These are phyloP conservation scores for Claviceps sp. DNA, from an alignment of 2,329 filamentous ascomycete species.

Conservation along the genomic window DNA sequence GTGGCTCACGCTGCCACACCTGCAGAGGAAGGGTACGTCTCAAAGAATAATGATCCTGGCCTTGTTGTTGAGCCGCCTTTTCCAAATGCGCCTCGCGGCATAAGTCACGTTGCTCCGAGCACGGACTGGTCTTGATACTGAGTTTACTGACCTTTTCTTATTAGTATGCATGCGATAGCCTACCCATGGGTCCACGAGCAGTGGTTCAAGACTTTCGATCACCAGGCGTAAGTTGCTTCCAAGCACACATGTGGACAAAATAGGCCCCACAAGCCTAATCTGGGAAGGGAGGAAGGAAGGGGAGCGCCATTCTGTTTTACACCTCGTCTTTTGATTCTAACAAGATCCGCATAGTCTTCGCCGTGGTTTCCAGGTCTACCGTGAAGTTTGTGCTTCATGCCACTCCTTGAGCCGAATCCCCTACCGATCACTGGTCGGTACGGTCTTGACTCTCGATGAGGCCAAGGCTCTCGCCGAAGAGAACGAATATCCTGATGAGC, in stretches of 20 bases:
- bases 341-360: conserved; percentile 54
- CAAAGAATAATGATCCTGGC: background rate
- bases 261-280: no score
- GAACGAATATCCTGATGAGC: conserved; percentile 96
- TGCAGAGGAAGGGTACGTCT: conserved; percentile 91
- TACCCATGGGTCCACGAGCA: conserved; percentile 95
- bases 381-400: conserved; percentile 94
- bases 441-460: conserved; percentile 90
- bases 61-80: no score
- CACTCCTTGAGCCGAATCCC: conserved; percentile 92
- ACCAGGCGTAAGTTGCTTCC: conserved; percentile 62
- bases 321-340: background rate
- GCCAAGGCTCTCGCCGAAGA: conserved; percentile 95
- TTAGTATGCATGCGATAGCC: conserved; percentile 75
- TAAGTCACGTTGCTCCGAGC: conserved; percentile 15
- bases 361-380: conserved; percentile 98
- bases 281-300: background rate
- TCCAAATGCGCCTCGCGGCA: conserved; percentile 14
- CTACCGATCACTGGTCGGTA: conserved; percentile 83
- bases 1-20: conserved; percentile 81
- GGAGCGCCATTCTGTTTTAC: background rate
- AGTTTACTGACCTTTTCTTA: conserved; percentile 16
- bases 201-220: conserved; percentile 92
- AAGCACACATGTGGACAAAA: background rate
- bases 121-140: conserved; percentile 1